Conservation (phyloP, 306 rosid genomes). For the Prunus fruticosa region DNA sequence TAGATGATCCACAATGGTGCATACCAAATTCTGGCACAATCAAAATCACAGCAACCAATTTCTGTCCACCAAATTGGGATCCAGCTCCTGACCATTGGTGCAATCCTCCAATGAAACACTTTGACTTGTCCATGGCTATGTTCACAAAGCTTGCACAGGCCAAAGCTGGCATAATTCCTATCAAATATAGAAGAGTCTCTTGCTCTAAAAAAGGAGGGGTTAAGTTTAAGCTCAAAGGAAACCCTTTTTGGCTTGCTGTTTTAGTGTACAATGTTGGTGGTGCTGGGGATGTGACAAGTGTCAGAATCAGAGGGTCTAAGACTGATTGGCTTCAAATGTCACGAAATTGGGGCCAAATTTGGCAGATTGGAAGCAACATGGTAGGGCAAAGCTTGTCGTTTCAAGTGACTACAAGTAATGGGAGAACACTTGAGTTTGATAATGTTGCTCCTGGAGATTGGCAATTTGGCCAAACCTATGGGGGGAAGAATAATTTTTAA, state of each 20-base stretch:
- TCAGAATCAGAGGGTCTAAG: conserved; percentile 33
- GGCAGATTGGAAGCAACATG: conserved; percentile 20
- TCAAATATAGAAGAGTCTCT: conserved; percentile 25
- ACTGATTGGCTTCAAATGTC: conserved; percentile 40
- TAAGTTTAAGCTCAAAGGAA: conserved; percentile 52
- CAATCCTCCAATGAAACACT: conserved; percentile 62
- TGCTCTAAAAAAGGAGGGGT: conserved; percentile 46
- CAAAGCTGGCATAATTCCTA: conserved; percentile 55
- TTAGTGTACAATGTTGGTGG: conserved; percentile 54
- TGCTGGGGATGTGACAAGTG: conserved; percentile 43
- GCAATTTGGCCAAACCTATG: conserved; percentile 49
- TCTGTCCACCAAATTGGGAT: conserved; percentile 56
- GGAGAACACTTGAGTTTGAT: conserved; percentile 18
- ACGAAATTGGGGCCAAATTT: conserved; percentile 55
- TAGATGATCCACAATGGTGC: conserved; percentile 49
- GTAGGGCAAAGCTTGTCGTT: conserved; percentile 56
- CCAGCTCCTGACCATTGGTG: conserved; percentile 41
- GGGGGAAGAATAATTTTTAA: conserved; percentile 17
- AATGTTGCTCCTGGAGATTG: conserved; percentile 39
- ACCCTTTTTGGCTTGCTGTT: conserved; percentile 37
- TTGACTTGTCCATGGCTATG: conserved; percentile 58
- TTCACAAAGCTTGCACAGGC: conserved; percentile 36
- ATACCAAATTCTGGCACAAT: conserved; percentile 30
- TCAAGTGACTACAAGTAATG: conserved; percentile 40
- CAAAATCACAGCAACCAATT: conserved; percentile 55